These are phyloP conservation scores for Russula sp. DNA, from an alignment of 768 basidiomycete species.

Conservation along the genomic window DNA sequence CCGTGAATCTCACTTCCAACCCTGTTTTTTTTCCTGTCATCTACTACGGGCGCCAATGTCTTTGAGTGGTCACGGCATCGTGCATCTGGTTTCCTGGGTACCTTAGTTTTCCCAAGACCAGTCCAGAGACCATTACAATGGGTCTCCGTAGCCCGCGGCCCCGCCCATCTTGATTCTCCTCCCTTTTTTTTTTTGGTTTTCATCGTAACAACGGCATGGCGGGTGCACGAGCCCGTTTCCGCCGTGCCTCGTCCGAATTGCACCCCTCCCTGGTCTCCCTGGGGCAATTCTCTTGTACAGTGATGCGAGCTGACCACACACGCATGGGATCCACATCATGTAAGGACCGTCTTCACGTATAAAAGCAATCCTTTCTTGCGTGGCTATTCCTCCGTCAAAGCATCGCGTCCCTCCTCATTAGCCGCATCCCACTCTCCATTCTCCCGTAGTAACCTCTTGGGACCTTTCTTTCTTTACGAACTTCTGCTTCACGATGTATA, in stretches of 20 bases:
- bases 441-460: slow-evolving; percentile 6
- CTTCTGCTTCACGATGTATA: slow-evolving; percentile 34
- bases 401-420: slow-evolving; percentile 25
- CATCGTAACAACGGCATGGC: slow-evolving; percentile 15
- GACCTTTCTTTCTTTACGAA: background rate
- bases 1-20: slow-evolving; percentile 13
- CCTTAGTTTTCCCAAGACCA: background rate
- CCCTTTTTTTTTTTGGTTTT: background rate
- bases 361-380: slow-evolving; percentile 13
- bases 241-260: slow-evolving; percentile 21
- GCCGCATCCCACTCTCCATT: slow-evolving; percentile 15
- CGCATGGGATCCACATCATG: slow-evolving; percentile 19
- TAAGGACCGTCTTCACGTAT: slow-evolving; percentile 18
- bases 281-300: slow-evolving; percentile 20
- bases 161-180: background rate
- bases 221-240: slow-evolving; percentile 19
- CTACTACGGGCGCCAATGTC: slow-evolving; percentile 2
- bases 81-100: background rate
- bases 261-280: slow-evolving; percentile 10
- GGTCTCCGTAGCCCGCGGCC: slow-evolving; percentile 13
- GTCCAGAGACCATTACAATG: slow-evolving; percentile 11
- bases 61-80: slow-evolving; percentile 15
- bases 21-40: slow-evolving; percentile 9
- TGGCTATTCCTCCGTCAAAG: slow-evolving; percentile 16
- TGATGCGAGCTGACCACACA: slow-evolving; percentile 18